These are phyloP conservation scores for Aspergillus terreus DNA, from an alignment of 2,329 filamentous ascomycete species.

Conservation along the genomic window DNA sequence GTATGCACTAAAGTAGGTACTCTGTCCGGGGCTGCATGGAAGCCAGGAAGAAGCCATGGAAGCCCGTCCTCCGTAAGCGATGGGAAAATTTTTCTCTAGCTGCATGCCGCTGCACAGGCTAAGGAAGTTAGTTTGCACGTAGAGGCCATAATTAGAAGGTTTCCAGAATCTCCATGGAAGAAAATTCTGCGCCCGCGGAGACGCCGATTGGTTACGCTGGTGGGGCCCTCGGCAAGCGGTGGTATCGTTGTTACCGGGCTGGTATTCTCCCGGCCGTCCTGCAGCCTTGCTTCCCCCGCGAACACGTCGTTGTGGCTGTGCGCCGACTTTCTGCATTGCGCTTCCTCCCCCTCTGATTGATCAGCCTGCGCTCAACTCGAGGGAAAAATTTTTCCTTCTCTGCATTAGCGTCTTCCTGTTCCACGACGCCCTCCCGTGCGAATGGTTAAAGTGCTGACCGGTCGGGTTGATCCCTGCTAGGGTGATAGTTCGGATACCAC, in stretches of 20 bases:
- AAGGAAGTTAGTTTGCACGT: no score
- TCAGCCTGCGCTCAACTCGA: neutral
- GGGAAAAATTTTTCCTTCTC: constrained; percentile 7
- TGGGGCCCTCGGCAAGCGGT: neutral
- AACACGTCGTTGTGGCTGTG: constrained; percentile 9
- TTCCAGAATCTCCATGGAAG: constrained; percentile 15
- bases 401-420: constrained; percentile 3
- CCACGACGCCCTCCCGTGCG: neutral
- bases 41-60: neutral
- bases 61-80: neutral
- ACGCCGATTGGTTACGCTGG: constrained; percentile 1
- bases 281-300: no score
- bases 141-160: constrained; percentile 17
- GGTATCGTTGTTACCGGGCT: no score
- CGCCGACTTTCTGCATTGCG: neutral
- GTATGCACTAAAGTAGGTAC: neutral
- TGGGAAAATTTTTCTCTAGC: neutral
- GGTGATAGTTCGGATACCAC: neutral
- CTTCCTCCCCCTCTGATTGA: neutral
- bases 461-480: constrained; percentile 4
- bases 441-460: constrained; percentile 8
- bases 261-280: no score
- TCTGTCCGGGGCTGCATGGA: neutral
- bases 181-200: constrained; percentile 11
- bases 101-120: constrained; percentile 3